Evolutionary conservation across 805 yeast species (phyloP).

Genomic region (Zygoascus flipseniorum): DNA sequence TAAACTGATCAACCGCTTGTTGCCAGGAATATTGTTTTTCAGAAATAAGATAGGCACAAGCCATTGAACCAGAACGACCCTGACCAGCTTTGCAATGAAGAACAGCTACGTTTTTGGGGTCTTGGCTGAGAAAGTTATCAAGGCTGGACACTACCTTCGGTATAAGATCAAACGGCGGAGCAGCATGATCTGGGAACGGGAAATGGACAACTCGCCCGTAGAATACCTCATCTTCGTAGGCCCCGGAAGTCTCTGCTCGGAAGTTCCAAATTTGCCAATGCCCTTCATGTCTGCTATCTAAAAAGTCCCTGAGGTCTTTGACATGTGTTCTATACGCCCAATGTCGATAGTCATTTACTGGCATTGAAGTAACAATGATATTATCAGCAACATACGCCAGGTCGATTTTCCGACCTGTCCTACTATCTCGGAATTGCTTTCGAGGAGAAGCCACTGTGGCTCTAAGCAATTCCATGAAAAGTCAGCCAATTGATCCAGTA

Average conservation of each 20-base stretch:
- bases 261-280: constrained; percentile 73
- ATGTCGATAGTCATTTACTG: constrained; percentile 39
- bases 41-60: constrained; percentile 62
- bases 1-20: constrained; percentile 46
- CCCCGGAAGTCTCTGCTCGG: constrained; percentile 45
- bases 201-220: constrained; percentile 30
- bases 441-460: constrained; percentile 26
- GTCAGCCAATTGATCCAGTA: background rate
- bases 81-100: constrained; percentile 89
- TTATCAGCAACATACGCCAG: constrained; percentile 57
- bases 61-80: constrained; percentile 79
- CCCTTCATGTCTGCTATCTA: constrained; percentile 38
- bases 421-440: constrained; percentile 20
- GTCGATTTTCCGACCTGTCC: constrained; percentile 39
- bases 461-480: constrained; percentile 17
- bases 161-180: constrained; percentile 56
- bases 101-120: constrained; percentile 45
- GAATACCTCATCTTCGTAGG: constrained; percentile 31
- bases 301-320: constrained; percentile 39
- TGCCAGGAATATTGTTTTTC: constrained; percentile 31
- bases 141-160: constrained; percentile 39
- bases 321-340: constrained; percentile 45
- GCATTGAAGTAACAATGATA: constrained; percentile 70
- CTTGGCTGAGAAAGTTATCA: constrained; percentile 31
- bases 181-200: constrained; percentile 73